These are phyloP conservation scores for Zopfia rhizophila DNA, from an alignment of 2,329 filamentous ascomycete genomes.

Conservation along the genomic window DNA sequence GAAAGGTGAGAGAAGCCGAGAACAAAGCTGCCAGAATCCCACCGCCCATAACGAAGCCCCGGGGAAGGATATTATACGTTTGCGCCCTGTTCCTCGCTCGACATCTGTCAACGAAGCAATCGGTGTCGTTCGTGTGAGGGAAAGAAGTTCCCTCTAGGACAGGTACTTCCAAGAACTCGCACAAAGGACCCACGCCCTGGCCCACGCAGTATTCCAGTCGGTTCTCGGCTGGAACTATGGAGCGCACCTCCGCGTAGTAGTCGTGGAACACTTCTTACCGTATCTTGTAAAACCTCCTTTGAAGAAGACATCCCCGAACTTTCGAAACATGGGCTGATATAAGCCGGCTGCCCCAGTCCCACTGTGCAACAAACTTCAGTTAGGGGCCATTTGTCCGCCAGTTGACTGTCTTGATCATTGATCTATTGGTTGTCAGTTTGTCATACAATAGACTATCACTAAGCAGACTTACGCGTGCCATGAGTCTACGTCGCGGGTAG, in stretches of 20 bases:
- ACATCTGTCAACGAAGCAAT: constrained; percentile 64
- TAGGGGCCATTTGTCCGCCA: constrained; percentile 74
- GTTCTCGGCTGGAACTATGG: constrained; percentile 59
- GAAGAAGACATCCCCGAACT: constrained; percentile 76
- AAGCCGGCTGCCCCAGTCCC: constrained; percentile 72
- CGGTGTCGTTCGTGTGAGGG: constrained; percentile 22
- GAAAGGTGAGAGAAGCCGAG: constrained; percentile 18
- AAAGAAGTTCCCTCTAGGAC: constrained; percentile 56
- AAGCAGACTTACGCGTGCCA: constrained; percentile 62
- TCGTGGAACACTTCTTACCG: constrained; percentile 71
- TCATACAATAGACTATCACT: neutral
- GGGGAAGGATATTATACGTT: constrained; percentile 65
- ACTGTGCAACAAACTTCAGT: constrained; percentile 64
- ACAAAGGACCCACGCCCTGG: constrained; percentile 65
- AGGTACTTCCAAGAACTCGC: constrained; percentile 64
- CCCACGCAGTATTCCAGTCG: constrained; percentile 65
- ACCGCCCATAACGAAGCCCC: constrained; percentile 61
- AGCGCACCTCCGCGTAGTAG: constrained; percentile 65
- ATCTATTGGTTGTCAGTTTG: constrained; percentile 41
- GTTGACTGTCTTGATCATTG: constrained; percentile 74
- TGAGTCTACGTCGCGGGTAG: constrained; percentile 72
- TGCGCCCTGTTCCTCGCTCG: constrained; percentile 64
- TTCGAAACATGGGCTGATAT: constrained; percentile 76
- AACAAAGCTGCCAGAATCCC: constrained; percentile 54
- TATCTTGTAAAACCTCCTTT: constrained; percentile 72